phyloP scores from a whole-genome alignment of 208 protist species.

The Jaenimonas drosophilae region DNA sequence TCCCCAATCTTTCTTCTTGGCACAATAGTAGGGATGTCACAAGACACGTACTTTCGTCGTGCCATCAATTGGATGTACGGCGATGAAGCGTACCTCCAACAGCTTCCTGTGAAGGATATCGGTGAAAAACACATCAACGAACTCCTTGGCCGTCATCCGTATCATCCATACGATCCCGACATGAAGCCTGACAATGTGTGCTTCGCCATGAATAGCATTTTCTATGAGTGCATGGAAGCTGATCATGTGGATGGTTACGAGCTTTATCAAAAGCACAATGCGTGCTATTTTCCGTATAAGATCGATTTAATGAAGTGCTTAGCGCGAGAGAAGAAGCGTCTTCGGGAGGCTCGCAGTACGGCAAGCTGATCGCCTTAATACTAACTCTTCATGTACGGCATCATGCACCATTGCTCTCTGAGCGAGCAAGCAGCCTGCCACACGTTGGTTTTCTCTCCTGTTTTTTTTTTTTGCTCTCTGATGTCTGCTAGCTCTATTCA shows the following conservation, averaged over 20 bases:
- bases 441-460: no score
- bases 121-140: slow-evolving; percentile 82
- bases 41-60: slow-evolving; percentile 75
- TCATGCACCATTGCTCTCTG: no score
- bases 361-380: no score
- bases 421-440: no score
- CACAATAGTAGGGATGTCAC: no score
- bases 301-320: slow-evolving; percentile 84
- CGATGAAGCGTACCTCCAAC: slow-evolving; percentile 65
- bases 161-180: slow-evolving; percentile 73
- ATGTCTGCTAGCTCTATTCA: slow-evolving; percentile 3
- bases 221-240: slow-evolving; percentile 71
- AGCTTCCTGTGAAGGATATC: slow-evolving; percentile 38
- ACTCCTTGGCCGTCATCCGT: slow-evolving; percentile 76
- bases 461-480: slow-evolving; percentile 3
- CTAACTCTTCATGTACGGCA: no score
- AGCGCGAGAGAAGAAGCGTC: slow-evolving; percentile 38
- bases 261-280: slow-evolving; percentile 78
- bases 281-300: slow-evolving; percentile 82
- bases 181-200: slow-evolving; percentile 58
- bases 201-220: slow-evolving; percentile 42
- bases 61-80: slow-evolving; percentile 85
- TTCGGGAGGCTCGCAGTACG: no score
- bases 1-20: no score
- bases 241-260: slow-evolving; percentile 74